Evolutionary conservation across 2,329 filamentous ascomycete genomes (phyloP).

Genomic region (Exserohilum rostratum): DNA sequence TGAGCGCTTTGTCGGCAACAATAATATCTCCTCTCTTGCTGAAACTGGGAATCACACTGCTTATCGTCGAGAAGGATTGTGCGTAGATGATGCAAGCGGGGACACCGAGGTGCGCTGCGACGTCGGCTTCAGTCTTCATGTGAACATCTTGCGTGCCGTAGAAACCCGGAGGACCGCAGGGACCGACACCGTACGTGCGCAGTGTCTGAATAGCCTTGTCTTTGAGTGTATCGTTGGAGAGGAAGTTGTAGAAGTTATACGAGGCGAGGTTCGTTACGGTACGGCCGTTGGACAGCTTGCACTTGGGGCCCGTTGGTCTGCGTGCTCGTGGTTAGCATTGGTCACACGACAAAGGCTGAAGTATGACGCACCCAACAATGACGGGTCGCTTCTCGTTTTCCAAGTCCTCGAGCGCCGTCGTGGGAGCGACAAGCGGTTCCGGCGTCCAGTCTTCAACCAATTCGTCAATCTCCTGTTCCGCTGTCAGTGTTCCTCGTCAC

Average conservation of each 20-base stretch:
- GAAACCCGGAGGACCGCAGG: conserved; percentile 95
- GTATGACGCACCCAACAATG: conserved; percentile 73
- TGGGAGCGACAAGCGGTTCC: conserved; percentile 81
- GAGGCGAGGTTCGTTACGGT: conserved; percentile 93
- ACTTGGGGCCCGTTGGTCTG: conserved; percentile 87
- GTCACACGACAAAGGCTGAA: no score
- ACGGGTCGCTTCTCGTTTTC: conserved; percentile 86
- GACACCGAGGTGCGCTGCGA: conserved; percentile 86
- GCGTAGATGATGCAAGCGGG: conserved; percentile 93
- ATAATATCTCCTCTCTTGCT: conserved; percentile 98
- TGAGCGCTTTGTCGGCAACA: conserved; percentile 90
- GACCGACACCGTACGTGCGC: conserved; percentile 93
- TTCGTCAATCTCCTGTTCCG: conserved; percentile 83
- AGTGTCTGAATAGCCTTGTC: conserved; percentile 94
- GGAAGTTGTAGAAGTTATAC: conserved; percentile 98
- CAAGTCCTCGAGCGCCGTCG: conserved; percentile 75
- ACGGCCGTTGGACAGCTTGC: conserved; percentile 84
- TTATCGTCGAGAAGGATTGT: conserved; percentile 94
- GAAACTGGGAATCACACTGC: conserved; percentile 95
- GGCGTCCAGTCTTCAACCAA: conserved; percentile 95
- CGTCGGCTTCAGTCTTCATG: conserved; percentile 94
- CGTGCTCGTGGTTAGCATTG: conserved; percentile 18
- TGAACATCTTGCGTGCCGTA: conserved; percentile 99
- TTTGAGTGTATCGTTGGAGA: conserved; percentile 88
- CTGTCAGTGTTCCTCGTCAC: conserved; percentile 13